Base-by-base conservation (phyloP, 495 filamentous ascomycete species). In the Aspergillus affinis region DNA sequence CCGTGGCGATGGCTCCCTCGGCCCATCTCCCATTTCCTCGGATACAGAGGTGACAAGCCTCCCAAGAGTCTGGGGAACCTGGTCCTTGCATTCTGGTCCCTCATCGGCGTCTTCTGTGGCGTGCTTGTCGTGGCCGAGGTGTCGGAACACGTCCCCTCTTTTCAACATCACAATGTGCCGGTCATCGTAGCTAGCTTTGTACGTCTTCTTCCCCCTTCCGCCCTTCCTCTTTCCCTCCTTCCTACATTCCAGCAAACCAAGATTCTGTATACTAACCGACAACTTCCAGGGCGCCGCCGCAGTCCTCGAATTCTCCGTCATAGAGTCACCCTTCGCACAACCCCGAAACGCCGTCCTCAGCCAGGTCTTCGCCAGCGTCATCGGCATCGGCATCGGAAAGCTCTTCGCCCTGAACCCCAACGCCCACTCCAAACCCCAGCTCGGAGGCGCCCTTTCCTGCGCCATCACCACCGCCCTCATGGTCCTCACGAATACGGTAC, bases 321-420 rank as follows among this genome's bases (percentile, higher is more conserved):
- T 94, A 65, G 82, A 88, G n/a, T 92, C 90, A 0, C 91, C 92
- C 12, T 84, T 97, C 36, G 83, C 91, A 0, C 92, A 96, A 62
- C 92, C 92, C 0, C 88, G 92, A 21, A 92, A 90, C 66, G 78
- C 84, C 10, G 74, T 97, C 41, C 63, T 91, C 19, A 88, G 90
- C 47, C 91, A 96, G 65, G 26, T 88, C 12, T 69, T 95, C 54
- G 81, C 87, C 2, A 84, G 88, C 19, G 20, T 88, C 10, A 76
- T 89, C 45, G 91, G 90, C 17, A 79, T 92, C 12, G 70, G 71
- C 7, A 81, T 92, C 46, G 79, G 85, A 17, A 93, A 93, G 67
- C 81, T 95, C 3, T 93, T 95, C 68, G 78, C 79, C 4, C 65
- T 91, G 26, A 83, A 75, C 13, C 70, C 78, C 0, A 57, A 71